These are phyloP conservation scores for Melampsora larici-populina DNA, from an alignment of 1,284 basidiomycete genomes.

Conservation along the genomic window DNA sequence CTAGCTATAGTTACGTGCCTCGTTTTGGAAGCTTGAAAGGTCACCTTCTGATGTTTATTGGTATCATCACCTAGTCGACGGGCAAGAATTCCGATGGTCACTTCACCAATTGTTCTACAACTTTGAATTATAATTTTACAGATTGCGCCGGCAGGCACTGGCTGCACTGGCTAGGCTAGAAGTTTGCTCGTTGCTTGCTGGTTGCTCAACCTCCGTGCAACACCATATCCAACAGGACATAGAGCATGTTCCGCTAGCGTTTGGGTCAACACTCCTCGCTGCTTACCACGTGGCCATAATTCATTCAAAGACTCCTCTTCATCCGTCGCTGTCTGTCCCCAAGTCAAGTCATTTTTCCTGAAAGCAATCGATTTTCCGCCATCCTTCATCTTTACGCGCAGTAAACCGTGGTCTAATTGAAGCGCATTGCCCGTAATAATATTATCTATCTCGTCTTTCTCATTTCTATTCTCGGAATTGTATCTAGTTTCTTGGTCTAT, in stretches of 20 bases:
- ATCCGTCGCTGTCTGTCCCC: not conserved
- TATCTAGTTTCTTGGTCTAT: not conserved
- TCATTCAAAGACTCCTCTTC: not conserved
- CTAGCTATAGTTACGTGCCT: no score
- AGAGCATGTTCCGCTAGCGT: not conserved
- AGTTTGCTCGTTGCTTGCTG: not conserved
- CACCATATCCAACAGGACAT: not conserved
- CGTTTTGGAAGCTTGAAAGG: no score
- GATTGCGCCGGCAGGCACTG: not conserved
- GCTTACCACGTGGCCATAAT: not conserved
- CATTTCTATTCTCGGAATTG: no score
- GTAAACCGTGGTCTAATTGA: not conserved
- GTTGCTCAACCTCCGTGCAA: not conserved
- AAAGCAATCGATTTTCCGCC: not conserved
- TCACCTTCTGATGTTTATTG: not conserved
- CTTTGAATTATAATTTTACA: not conserved
- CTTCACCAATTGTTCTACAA: not conserved
- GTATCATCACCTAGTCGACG: slow-evolving; percentile 2
- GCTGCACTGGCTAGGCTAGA: not conserved
- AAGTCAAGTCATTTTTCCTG: not conserved
- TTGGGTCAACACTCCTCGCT: not conserved
- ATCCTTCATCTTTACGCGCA: not conserved
- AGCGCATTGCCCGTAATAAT: no score
- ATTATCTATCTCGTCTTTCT: no score
- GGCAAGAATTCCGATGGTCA: not conserved